Evolutionary conservation across 2,329 filamentous ascomycete genomes (phyloP).

Genomic region (Scedosporium dehoogii): DNA sequence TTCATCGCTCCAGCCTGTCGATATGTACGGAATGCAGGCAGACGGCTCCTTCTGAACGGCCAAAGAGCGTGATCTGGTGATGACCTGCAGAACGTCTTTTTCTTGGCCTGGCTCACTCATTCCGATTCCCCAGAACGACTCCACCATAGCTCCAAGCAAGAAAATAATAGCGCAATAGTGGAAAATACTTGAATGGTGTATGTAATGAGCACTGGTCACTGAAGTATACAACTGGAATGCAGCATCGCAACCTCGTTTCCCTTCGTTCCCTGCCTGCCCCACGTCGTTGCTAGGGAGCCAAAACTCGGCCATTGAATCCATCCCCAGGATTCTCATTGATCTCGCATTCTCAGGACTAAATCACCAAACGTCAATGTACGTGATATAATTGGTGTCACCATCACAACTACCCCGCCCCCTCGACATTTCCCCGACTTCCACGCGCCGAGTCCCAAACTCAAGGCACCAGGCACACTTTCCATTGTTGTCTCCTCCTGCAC

Average conservation of each 20-base stretch:
- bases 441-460: background rate
- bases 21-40: background rate
- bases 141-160: no score
- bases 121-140: background rate
- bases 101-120: background rate
- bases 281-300: background rate
- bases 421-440: background rate
- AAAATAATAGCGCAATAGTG: no score
- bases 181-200: no score
- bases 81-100: background rate
- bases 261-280: background rate
- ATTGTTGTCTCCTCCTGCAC: background rate
- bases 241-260: background rate
- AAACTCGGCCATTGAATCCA: background rate
- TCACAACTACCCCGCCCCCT: background rate
- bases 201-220: no score
- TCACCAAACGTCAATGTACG: background rate
- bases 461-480: constrained; percentile 1
- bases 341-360: background rate
- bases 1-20: background rate
- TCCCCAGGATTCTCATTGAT: background rate
- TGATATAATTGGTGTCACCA: background rate
- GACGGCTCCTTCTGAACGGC: background rate
- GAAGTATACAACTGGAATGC: no score
- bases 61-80: background rate